phyloP scores from a whole-genome alignment of 73 alveolate species.

The Strombidium stylifer region DNA sequence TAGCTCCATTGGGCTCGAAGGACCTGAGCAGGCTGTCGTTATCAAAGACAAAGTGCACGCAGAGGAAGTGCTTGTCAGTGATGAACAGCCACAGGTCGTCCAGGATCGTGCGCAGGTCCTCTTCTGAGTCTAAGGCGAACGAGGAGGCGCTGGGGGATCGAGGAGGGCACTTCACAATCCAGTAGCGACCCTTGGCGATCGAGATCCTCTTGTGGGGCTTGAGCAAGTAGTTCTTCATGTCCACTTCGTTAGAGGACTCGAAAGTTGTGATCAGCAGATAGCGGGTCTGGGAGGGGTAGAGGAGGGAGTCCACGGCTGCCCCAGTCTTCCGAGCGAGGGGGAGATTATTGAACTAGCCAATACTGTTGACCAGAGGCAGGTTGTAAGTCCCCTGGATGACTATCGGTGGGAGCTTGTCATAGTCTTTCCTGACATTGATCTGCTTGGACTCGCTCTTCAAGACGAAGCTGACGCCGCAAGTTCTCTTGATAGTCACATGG shows the following conservation, averaged over 20 bases:
- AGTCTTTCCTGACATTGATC: conserved; percentile 18
- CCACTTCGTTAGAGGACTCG: conserved; percentile 29
- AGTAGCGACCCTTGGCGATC: conserved; percentile 28
- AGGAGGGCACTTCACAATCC: conserved; percentile 33
- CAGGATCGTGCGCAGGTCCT: no score
- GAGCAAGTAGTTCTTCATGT: conserved; percentile 37
- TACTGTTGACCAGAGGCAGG: no score
- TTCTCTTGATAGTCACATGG: conserved; percentile 72
- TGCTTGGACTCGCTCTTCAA: conserved; percentile 63
- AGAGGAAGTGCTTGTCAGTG: conserved; percentile 38
- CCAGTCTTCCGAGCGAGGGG: no score
- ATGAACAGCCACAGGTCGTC: conserved; percentile 36
- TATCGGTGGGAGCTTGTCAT: conserved; percentile 38
- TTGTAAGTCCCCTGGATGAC: conserved; percentile 49
- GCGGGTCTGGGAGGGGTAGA: no score
- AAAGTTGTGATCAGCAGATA: conserved; percentile 15
- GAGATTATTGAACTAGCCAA: no score
- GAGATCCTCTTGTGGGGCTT: conserved; percentile 33
- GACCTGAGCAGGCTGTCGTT: neutral
- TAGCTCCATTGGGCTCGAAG: neutral
- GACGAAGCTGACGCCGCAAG: conserved; percentile 85
- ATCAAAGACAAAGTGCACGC: conserved; percentile 41
- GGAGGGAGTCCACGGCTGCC: no score
- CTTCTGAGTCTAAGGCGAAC: no score
- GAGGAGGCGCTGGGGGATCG: no score